Percentiles rank a stretch among this genome's conserved stretches.
These are phyloP conservation scores for Fusarium coffeatum DNA, from an alignment of 2,329 filamentous ascomycete genomes.

Conservation along the genomic window DNA sequence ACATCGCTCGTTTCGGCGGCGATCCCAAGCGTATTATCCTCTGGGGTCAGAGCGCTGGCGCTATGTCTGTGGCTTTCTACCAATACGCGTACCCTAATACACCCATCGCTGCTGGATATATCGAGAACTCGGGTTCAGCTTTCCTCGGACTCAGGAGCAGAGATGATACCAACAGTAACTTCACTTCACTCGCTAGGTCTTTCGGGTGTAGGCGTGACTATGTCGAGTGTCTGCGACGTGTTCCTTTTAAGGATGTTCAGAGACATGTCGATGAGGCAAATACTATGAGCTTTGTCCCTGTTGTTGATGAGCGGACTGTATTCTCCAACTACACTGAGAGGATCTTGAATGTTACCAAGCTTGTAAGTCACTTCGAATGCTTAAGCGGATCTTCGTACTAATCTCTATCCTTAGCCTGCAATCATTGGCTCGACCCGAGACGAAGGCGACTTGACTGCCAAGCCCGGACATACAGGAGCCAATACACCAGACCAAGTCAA, in stretches of 20 bases:
- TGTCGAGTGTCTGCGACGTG: not conserved
- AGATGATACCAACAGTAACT: not conserved
- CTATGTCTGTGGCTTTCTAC: conserved; percentile 10
- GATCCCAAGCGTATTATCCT: conserved; percentile 1
- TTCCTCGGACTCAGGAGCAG: not conserved
- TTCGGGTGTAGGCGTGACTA: conserved; percentile 7
- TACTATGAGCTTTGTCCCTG: conserved; percentile 5
- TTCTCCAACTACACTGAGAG: conserved; percentile 7
- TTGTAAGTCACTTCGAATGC: not conserved
- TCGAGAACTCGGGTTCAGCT: conserved; percentile 3
- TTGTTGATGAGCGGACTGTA: not conserved
- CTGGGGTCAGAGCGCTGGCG: conserved; percentile 12
- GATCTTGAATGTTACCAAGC: not conserved
- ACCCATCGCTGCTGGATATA: conserved; percentile 12
- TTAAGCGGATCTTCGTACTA: not conserved
- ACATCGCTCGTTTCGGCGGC: conserved; percentile 1
- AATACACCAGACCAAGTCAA: not conserved
- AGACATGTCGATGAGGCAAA: not conserved
- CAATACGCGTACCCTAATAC: conserved; percentile 10
- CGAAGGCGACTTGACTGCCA: not conserved
- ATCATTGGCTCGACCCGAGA: conserved; percentile 12
- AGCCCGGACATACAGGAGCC: not conserved
- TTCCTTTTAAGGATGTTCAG: conserved; percentile 3
- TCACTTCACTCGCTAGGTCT: not conserved
- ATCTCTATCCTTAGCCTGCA: not conserved